These are phyloP conservation scores for Dacryopinax primogenitus DNA, from an alignment of 768 basidiomycete species.

Conservation along the genomic window DNA sequence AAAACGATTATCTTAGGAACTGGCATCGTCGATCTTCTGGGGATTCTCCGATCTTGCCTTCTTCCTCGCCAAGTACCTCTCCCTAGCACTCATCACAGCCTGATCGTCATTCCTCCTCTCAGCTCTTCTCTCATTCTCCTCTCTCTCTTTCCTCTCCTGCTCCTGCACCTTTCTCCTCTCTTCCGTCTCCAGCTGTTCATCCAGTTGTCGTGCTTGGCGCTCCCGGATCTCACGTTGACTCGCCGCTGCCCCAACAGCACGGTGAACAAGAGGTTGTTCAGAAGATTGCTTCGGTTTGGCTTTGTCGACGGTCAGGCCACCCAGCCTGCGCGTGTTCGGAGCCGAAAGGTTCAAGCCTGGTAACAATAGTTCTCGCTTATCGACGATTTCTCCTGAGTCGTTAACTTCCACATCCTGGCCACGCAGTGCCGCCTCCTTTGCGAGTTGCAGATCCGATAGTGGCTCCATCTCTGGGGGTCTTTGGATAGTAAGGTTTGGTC, in stretches of 20 bases:
- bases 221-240: constrained; percentile 70
- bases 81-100: constrained; percentile 60
- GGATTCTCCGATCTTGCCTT: constrained; percentile 52
- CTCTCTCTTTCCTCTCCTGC: constrained; percentile 46
- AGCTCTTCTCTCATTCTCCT: constrained; percentile 52
- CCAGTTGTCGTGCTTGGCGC: constrained; percentile 64
- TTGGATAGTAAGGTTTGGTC: constrained; percentile 59
- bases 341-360: constrained; percentile 86
- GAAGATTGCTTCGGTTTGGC: constrained; percentile 19
- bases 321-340: constrained; percentile 63
- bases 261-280: constrained; percentile 37
- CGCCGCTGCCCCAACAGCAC: constrained; percentile 76
- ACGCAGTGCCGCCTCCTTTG: constrained; percentile 49
- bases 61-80: constrained; percentile 69
- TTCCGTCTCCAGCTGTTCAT: constrained; percentile 66
- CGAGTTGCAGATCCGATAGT: constrained; percentile 62
- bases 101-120: constrained; percentile 61
- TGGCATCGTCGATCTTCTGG: constrained; percentile 14
- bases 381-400: constrained; percentile 94
- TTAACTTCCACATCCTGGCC: constrained; percentile 87
- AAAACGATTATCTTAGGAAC: no score
- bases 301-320: constrained; percentile 29
- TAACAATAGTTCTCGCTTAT: constrained; percentile 80
- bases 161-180: constrained; percentile 44
- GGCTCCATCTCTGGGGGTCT: constrained; percentile 54